A percentile compares a stretch with the other conserved stretches of the same genome.
phyloP scores from a whole-genome alignment of 2,329 filamentous ascomycete species.

The Pleoardoris graminearum region DNA sequence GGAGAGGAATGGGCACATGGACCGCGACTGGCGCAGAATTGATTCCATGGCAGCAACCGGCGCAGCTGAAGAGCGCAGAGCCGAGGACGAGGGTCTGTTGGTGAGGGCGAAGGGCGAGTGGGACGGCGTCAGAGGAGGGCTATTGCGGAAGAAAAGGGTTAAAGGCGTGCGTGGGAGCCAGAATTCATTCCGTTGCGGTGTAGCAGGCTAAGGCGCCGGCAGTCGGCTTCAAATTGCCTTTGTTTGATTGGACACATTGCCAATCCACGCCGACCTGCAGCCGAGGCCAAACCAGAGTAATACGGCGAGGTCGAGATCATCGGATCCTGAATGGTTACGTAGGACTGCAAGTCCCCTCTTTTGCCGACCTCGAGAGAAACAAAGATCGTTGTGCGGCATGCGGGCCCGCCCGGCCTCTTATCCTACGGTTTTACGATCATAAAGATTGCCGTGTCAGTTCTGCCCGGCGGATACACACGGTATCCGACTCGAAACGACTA shows the following conservation, averaged over 20 bases:
- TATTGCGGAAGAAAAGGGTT: constrained; percentile 4
- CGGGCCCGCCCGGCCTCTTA: background rate
- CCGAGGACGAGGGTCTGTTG: background rate
- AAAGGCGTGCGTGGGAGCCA: constrained; percentile 19
- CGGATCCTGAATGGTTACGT: too few relatives aligned
- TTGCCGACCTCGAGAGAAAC: constrained; percentile 1
- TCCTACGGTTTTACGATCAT: too few relatives aligned
- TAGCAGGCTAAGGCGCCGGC: constrained; percentile 21
- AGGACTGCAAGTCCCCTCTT: constrained; percentile 10
- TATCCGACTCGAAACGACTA: too few relatives aligned
- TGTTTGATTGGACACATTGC: constrained; percentile 28
- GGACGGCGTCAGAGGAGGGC: too few relatives aligned
- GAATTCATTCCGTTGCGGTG: constrained; percentile 31
- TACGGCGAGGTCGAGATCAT: constrained; percentile 16
- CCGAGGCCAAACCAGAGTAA: constrained; percentile 22
- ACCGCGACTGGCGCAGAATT: constrained; percentile 90
- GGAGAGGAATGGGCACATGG: constrained; percentile 96
- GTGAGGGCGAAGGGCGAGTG: constrained; percentile 7
- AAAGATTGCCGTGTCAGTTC: too few relatives aligned
- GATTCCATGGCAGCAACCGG: constrained; percentile 72
- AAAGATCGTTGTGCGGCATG: background rate
- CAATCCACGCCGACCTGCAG: constrained; percentile 16
- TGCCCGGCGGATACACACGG: too few relatives aligned
- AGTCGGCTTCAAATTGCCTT: constrained; percentile 30
- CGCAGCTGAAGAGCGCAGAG: constrained; percentile 5